Evolutionary conservation across 2,329 filamentous ascomycete species (phyloP).

Genomic region (Fusarium sp.): DNA sequence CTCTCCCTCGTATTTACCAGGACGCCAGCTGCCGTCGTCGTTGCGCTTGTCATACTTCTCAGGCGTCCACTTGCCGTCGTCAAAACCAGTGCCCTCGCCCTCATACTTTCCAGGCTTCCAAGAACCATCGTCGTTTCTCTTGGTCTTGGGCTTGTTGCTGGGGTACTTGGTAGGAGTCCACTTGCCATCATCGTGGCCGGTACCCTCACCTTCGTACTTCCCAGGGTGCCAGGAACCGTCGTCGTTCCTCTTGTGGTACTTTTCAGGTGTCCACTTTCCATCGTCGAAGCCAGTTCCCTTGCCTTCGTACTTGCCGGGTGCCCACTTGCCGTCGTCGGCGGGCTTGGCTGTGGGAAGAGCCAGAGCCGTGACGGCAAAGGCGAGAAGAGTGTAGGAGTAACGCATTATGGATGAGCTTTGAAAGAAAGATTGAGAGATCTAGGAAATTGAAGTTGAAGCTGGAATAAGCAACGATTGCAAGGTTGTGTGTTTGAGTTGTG

Average conservation of each 20-base stretch:
- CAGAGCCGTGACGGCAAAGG: slow-evolving; percentile 38
- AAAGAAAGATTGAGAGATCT: not conserved
- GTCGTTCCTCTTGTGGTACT: slow-evolving; percentile 6
- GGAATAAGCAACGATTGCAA: not conserved
- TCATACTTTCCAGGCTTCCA: not conserved
- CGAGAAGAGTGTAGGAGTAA: slow-evolving; percentile 36
- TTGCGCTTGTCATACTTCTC: slow-evolving; percentile 11
- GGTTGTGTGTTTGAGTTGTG: not conserved
- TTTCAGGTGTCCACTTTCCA: slow-evolving; percentile 9
- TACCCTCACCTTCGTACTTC: slow-evolving; percentile 11
- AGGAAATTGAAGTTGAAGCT: not conserved
- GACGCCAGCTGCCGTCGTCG: slow-evolving; percentile 11
- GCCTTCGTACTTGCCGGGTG: slow-evolving; percentile 28
- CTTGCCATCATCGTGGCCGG: slow-evolving; percentile 8
- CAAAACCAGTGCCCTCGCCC: not conserved
- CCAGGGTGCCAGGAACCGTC: slow-evolving; percentile 11
- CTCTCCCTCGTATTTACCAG: slow-evolving; percentile 29
- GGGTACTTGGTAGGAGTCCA: slow-evolving; percentile 9
- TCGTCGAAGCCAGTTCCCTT: slow-evolving; percentile 9
- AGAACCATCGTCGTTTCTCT: slow-evolving; percentile 21
- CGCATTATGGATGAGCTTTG: slow-evolving; percentile 22
- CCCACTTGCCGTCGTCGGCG: slow-evolving; percentile 15
- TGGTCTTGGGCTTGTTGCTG: not conserved
- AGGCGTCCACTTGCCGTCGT: not conserved
- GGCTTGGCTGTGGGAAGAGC: slow-evolving; percentile 33